Evolutionary conservation across 441 rosid species (phyloP), one percentile per base, ranked within the genome.

Genomic region (Gossypium trilobum): DNA sequence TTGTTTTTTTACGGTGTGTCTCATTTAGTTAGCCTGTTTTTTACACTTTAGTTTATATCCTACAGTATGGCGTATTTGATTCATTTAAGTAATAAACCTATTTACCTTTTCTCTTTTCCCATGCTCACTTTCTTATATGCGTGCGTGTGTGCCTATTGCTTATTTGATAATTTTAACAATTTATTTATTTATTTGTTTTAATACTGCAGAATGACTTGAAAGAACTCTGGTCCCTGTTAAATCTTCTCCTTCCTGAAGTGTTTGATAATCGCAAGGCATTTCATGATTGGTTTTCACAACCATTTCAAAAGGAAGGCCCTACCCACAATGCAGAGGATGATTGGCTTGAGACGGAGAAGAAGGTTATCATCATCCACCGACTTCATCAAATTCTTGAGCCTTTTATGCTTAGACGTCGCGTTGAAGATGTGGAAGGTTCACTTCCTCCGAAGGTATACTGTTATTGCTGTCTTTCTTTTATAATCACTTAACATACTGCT

Each of bases 311-410:
- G 85, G 99, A 95, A 85, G 91, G 77, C 55, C 85, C 93, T 73
- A 60, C 84, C 1, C 96, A 88, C 79, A 88, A 88, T 83, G 93
- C 88, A 17, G 99, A 95, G 78, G 99, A 95, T 81, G 99, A 95
- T 82, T 95, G 99, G 99, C 97, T 95, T 78, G 99, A 95, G 88
- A 95, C 99, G 61, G 99, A 95, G 78, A 95, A 95, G 86, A 95
- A 95, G 83, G 99, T 95, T 33, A 95, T 95, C 75, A 85, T 95
- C 75, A 95, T 95, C 81, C 99, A 95, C 74, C 87, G 99, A 44
- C 99, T 95, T 82, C 99, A 95, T 88, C 99, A 95, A 81, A 95
- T 95, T 76, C 82, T 95, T 78, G 99, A 95, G 87, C 99, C 99
- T 50, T 95, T 95, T 85, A 95, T 95, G 99, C 98, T 95, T 71